Conservation (phyloP, 2,329 filamentous ascomycete genomes). For the Aureobasidium namibiae region DNA sequence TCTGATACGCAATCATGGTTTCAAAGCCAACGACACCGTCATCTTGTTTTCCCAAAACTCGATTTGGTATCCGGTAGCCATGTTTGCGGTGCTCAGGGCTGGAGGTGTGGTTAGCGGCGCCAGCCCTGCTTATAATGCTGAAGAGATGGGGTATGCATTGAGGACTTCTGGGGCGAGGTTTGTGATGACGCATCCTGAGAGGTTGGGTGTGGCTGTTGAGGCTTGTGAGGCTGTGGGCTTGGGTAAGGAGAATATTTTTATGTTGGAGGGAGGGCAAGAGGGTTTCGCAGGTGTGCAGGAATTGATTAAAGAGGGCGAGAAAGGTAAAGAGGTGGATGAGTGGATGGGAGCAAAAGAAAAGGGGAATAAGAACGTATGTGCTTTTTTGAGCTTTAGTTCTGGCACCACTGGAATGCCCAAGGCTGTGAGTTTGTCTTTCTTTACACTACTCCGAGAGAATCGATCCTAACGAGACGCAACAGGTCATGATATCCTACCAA, state of each 20-base stretch:
- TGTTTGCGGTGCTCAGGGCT: slow-evolving; percentile 45
- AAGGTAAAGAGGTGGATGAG: slow-evolving; percentile 36
- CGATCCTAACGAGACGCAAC: too few relatives aligned
- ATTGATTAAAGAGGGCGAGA: slow-evolving; percentile 36
- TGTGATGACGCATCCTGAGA: slow-evolving; percentile 48
- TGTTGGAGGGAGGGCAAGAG: slow-evolving; percentile 47
- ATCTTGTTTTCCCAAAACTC: slow-evolving; percentile 57
- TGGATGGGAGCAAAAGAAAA: slow-evolving; percentile 45
- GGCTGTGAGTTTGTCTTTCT: slow-evolving; percentile 25
- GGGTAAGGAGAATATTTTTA: slow-evolving; percentile 43
- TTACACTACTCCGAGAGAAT: too few relatives aligned
- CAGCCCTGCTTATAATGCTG: slow-evolving; percentile 56
- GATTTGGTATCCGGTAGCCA: slow-evolving; percentile 57
- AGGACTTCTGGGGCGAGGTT: slow-evolving; percentile 50
- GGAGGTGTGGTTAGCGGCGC: slow-evolving; percentile 54
- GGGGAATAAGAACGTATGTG: slow-evolving; percentile 49
- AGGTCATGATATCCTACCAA: slow-evolving; percentile 46
- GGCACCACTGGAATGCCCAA: slow-evolving; percentile 45
- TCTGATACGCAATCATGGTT: slow-evolving; percentile 46
- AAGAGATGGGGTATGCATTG: slow-evolving; percentile 60
- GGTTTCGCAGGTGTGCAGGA: slow-evolving; percentile 44
- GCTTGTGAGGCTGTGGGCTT: slow-evolving; percentile 49
- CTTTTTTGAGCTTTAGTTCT: slow-evolving; percentile 43
- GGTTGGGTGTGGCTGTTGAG: slow-evolving; percentile 46
- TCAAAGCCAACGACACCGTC: slow-evolving; percentile 48